Evolutionary conservation across 352 stramenopile species (phyloP), one percentile per base, ranked within the genome.

Genomic region (Globisporangium megalacanthum): DNA sequence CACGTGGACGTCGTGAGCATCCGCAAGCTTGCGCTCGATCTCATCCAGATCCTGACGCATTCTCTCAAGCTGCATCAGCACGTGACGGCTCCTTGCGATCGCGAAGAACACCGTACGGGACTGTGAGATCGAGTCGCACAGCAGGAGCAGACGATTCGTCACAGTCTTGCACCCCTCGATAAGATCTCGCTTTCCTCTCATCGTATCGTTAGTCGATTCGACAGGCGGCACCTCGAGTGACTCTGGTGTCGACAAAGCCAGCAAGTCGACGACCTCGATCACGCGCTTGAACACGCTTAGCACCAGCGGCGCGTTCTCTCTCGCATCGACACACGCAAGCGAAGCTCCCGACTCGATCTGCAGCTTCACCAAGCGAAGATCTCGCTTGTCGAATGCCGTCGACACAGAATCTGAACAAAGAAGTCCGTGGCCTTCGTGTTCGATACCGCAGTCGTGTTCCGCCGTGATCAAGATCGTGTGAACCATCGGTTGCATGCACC

Each of bases 401-500:
- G 41, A 46, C n/a, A 46, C 41, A 37, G 33, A 37, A 8, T 37
- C 33, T 4, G 33, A 8, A 8, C 8, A 8, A 37, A 37, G 33
- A 8, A 8, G 33, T 37, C 64, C 65, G 19, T 56, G 36, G 42
- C 83, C 90, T 0, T 56, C 41, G 52, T 91, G 83, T 33, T 46
- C 77, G 0, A 64, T 80, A 14, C 64, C 66, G 54, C 83, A 93
- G 47, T 88, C 61, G 52, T 93, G 83, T 0, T 19, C n/a, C n/a
- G n/a, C n/a, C n/a, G n/a, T 20, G 0, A 35, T 56, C 17, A 52
- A 60, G 1, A 60, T 54, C 0, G 60, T 29, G 52, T 91, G 80
- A 10, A 65, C 44, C 6, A 72, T 72, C 22, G 69, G 61, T 39
- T 88, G 74, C 75, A 91, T 79, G 22, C 83, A 93, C 0, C 83